These are phyloP conservation scores for Nakataea oryzae DNA, from an alignment of 2,329 filamentous ascomycete genomes.

Conservation along the genomic window DNA sequence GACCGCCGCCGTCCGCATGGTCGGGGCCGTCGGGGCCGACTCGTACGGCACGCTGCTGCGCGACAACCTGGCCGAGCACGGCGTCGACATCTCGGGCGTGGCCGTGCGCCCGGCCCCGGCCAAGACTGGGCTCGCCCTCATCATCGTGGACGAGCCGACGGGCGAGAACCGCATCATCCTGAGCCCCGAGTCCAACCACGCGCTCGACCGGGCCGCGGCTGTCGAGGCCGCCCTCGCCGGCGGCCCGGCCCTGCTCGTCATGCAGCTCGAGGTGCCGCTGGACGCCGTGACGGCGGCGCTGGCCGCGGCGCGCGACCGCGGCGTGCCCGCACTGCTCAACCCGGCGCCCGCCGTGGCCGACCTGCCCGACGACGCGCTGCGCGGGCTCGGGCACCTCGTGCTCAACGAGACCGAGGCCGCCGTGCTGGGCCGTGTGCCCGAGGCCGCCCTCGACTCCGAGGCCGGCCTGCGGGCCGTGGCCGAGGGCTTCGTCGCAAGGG, in stretches of 20 bases:
- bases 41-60: conserved; percentile 53
- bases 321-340: conserved; percentile 54
- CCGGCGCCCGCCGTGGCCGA: conserved; percentile 61
- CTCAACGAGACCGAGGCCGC: conserved; percentile 68
- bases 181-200: conserved; percentile 59
- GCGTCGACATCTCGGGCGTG: conserved; percentile 50
- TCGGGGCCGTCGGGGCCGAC: conserved; percentile 63
- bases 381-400: conserved; percentile 53
- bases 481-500: conserved; percentile 44
- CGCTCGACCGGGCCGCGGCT: conserved; percentile 25
- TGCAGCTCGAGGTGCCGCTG: conserved; percentile 51
- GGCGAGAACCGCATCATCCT: conserved; percentile 72
- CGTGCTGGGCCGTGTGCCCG: conserved; percentile 35
- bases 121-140: conserved; percentile 63
- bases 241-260: conserved; percentile 41
- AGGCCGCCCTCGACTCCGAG: conserved; percentile 21
- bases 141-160: conserved; percentile 62
- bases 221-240: not conserved
- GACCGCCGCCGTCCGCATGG: conserved; percentile 49
- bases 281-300: conserved; percentile 41
- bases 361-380: conserved; percentile 49
- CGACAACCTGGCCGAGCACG: conserved; percentile 45
- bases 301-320: conserved; percentile 21
- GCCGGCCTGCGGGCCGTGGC: conserved; percentile 26
- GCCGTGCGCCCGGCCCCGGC: conserved; percentile 22